Evolutionary conservation across 2,329 filamentous ascomycete genomes (phyloP).

Genomic region (Reticulascus tulasneorum): DNA sequence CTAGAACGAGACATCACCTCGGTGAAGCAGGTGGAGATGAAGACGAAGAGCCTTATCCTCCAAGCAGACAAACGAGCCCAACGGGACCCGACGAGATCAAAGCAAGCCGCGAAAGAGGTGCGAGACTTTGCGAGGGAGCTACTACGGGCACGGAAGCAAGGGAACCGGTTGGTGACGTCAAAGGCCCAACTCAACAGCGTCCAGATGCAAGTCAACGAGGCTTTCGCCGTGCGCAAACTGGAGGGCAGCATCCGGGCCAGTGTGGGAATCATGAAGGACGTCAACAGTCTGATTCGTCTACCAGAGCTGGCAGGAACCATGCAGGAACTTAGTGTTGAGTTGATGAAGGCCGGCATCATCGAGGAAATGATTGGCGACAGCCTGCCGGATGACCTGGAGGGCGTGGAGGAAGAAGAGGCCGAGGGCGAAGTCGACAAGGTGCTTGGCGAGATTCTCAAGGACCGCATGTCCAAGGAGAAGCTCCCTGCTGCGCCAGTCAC

Average conservation of each 20-base stretch:
- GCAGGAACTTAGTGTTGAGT: conserved; percentile 78
- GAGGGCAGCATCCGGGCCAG: conserved; percentile 84
- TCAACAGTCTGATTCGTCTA: conserved; percentile 78
- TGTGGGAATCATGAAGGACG: conserved; percentile 94
- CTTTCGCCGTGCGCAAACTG: conserved; percentile 92
- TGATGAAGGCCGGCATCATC: conserved; percentile 93
- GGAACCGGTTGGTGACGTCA: conserved; percentile 70
- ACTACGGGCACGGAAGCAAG: conserved; percentile 74
- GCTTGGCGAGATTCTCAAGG: conserved; percentile 83
- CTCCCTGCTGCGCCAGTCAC: conserved; percentile 51
- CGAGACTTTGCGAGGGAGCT: conserved; percentile 87
- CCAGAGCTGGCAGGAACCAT: conserved; percentile 88
- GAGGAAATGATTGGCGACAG: conserved; percentile 94
- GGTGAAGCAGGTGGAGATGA: conserved; percentile 74
- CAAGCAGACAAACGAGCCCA: conserved; percentile 77
- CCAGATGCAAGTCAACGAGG: conserved; percentile 96
- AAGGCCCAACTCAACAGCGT: conserved; percentile 92
- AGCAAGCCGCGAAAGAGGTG: conserved; percentile 76
- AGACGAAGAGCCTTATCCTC: conserved; percentile 81
- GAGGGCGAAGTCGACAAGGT: conserved; percentile 88
- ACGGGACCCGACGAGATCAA: conserved; percentile 71
- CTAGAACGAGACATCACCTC: conserved; percentile 87
- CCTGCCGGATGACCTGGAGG: conserved; percentile 69
- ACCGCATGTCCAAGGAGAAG: conserved; percentile 63
- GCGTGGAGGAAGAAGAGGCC: conserved; percentile 68